Evolutionary conservation across 257 asterid genomes (phyloP).

Genomic region (Anisodus tanguticus): DNA sequence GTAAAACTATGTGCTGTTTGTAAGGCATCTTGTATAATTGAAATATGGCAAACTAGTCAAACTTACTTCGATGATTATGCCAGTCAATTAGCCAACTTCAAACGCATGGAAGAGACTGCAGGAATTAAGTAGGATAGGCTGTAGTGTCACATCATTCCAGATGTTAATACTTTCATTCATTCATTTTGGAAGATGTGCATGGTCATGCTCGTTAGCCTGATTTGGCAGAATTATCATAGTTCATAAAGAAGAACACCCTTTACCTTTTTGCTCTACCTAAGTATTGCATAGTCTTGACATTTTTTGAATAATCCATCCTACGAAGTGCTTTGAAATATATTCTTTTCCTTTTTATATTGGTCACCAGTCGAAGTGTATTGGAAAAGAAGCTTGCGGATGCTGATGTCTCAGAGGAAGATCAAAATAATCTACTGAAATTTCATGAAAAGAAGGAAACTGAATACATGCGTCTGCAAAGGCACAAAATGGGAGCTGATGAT

Average conservation of each 20-base stretch:
- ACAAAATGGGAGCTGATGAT: constrained; percentile 93
- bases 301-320: constrained; percentile 17
- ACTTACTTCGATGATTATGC: neutral
- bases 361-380: constrained; percentile 75
- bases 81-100: constrained; percentile 4
- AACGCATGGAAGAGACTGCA: neutral
- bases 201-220: neutral
- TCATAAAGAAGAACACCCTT: constrained; percentile 19
- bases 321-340: neutral
- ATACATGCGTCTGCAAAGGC: constrained; percentile 98
- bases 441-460: constrained; percentile 97
- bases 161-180: neutral
- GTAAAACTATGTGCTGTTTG: neutral
- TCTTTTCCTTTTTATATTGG: constrained; percentile 34
- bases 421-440: constrained; percentile 77
- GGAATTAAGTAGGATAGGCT: constrained; percentile 26
- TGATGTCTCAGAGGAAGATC: constrained; percentile 99
- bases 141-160: neutral
- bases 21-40: constrained; percentile 9
- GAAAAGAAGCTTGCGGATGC: constrained; percentile 97
- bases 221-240: neutral
- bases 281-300: constrained; percentile 27
- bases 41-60: neutral
- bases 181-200: too few relatives aligned
- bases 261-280: neutral